These are phyloP conservation scores for Podospora appendiculata DNA, from an alignment of 495 filamentous ascomycete species.

Conservation along the genomic window DNA sequence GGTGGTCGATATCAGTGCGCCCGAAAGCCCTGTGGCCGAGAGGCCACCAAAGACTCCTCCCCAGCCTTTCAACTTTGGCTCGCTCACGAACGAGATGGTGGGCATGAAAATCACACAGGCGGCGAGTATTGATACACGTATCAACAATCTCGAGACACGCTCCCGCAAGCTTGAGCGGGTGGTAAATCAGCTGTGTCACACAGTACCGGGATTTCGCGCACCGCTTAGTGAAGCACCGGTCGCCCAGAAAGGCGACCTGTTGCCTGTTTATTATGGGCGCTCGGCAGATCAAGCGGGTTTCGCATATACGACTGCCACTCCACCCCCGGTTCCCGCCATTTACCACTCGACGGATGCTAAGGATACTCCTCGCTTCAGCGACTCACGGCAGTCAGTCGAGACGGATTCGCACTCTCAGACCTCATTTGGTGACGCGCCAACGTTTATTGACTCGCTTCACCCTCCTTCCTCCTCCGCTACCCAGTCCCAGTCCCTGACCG, in stretches of 20 bases:
- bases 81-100: slow-evolving; percentile 33
- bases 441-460: slow-evolving; percentile 27
- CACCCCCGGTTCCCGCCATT: slow-evolving; percentile 20
- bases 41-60: slow-evolving; percentile 31
- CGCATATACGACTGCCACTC: slow-evolving; percentile 18
- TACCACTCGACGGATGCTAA: slow-evolving; percentile 17
- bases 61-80: slow-evolving; percentile 46
- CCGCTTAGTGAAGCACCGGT: slow-evolving; percentile 17
- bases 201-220: slow-evolving; percentile 27
- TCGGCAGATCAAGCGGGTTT: slow-evolving; percentile 1
- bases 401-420: slow-evolving; percentile 23
- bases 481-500: slow-evolving; percentile 14
- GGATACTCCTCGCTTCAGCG: slow-evolving; percentile 19
- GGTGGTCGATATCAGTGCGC: slow-evolving; percentile 23
- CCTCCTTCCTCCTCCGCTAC: slow-evolving; percentile 23
- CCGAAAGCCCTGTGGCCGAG: slow-evolving; percentile 24
- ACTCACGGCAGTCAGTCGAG: slow-evolving; percentile 28
- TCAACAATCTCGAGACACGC: slow-evolving; percentile 35
- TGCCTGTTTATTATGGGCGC: slow-evolving; percentile 2
- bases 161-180: slow-evolving; percentile 42
- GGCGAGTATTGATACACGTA: slow-evolving; percentile 41
- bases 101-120: slow-evolving; percentile 49
- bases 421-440: slow-evolving; percentile 34
- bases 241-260: slow-evolving; percentile 6
- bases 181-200: slow-evolving; percentile 33